These are phyloP conservation scores for Fusarium goolgardi DNA, from an alignment of 2,329 filamentous ascomycete genomes.

Conservation along the genomic window DNA sequence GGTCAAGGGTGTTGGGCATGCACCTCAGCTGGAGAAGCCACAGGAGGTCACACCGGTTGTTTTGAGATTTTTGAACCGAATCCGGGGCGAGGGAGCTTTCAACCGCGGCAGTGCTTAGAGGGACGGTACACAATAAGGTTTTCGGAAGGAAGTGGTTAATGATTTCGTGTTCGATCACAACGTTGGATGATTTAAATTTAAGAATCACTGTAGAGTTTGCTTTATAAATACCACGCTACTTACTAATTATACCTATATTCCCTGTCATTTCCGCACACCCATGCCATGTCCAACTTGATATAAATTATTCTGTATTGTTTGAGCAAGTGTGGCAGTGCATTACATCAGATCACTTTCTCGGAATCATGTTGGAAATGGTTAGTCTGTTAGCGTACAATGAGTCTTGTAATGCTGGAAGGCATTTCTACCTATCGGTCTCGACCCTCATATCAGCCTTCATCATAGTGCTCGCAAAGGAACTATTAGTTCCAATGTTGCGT, in stretches of 20 bases:
- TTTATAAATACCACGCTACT: background rate
- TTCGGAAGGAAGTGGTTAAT: background rate
- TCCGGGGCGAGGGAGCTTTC: background rate
- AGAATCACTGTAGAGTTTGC: rapidly evolving
- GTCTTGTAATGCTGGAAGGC: rapidly evolving
- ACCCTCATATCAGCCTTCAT: background rate
- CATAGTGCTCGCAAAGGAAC: background rate
- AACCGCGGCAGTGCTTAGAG: background rate
- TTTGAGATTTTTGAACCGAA: constrained; percentile 15
- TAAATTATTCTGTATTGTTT: too few species aligned
- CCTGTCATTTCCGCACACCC: too few species aligned
- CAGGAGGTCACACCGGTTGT: constrained; percentile 15
- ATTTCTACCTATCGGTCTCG: background rate
- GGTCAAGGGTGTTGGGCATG: constrained; percentile 27
- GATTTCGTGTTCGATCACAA: background rate
- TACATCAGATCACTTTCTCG: too few species aligned
- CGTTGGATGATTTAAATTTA: rapidly evolving
- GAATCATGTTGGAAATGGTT: too few species aligned
- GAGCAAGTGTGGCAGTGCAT: too few species aligned
- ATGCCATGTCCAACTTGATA: too few species aligned
- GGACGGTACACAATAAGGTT: rapidly evolving
- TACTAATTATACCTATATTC: too few species aligned
- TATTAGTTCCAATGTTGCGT: too few species aligned
- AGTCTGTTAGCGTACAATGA: rapidly evolving
- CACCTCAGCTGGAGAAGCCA: constrained; percentile 26